Conservation (phyloP, 306 rosid species). For the Vigna trinervia region DNA sequence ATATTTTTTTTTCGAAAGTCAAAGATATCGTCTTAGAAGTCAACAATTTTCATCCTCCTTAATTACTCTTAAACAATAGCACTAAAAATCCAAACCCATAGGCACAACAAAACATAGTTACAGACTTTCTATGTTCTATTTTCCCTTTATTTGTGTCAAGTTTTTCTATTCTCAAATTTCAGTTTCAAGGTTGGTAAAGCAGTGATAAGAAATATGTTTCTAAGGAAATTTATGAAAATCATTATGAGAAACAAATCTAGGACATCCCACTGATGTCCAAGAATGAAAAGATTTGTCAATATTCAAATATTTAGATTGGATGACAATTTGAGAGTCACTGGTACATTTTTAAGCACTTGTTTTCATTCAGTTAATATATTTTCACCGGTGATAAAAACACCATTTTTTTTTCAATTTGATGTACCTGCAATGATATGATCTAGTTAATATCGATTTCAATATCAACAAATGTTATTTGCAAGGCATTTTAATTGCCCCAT, state of each 20-base stretch:
- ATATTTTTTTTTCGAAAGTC: no score
- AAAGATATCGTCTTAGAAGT: no score
- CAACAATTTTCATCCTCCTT: no score
- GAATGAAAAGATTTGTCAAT: not conserved
- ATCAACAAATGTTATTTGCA: slow-evolving; percentile 8
- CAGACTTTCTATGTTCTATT: no score
- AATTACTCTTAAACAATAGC: no score
- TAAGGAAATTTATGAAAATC: not conserved
- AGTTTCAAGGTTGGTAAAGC: no score
- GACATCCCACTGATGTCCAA: not conserved
- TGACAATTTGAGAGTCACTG: not conserved
- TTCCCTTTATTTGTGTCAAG: no score
- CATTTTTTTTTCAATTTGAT: not conserved
- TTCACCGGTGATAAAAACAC: not conserved
- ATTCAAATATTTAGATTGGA: not conserved
- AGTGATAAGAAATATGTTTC: not conserved
- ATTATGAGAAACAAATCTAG: not conserved
- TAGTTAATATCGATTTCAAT: not conserved
- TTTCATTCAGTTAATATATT: not conserved
- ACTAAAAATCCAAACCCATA: no score
- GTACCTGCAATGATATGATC: no score
- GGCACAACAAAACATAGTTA: no score
- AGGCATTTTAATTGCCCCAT: not conserved
- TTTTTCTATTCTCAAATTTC: no score
- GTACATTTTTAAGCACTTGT: no score